A percentile compares a stretch with the other conserved stretches of the same genome.
These are phyloP conservation scores for Hypoxylon perforatum DNA, from an alignment of 495 filamentous ascomycete genomes.

Conservation along the genomic window DNA sequence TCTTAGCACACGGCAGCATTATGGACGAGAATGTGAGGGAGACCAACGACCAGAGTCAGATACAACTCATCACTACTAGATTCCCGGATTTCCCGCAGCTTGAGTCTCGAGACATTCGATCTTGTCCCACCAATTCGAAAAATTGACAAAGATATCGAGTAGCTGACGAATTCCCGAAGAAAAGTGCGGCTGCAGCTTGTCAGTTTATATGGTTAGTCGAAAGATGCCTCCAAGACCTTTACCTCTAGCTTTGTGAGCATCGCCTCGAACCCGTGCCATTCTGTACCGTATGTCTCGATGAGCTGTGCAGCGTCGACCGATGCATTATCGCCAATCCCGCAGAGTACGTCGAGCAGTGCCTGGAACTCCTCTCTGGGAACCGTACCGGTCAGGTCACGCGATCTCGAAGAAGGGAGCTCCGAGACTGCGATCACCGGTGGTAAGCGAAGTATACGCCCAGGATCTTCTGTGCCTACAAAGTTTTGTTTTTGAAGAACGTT, in stretches of 20 bases:
- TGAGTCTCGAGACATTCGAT: background rate
- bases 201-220: background rate
- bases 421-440: slow-evolving; percentile 1
- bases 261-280: slow-evolving; percentile 3
- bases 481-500: background rate
- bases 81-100: background rate
- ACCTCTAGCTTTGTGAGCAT: background rate
- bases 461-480: background rate
- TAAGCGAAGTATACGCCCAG: background rate
- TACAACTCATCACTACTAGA: too few species aligned
- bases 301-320: background rate
- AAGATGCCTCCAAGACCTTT: background rate
- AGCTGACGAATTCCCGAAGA: background rate
- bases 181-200: background rate
- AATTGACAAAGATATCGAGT: background rate
- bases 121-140: background rate
- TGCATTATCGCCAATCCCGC: background rate
- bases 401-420: slow-evolving; percentile 10
- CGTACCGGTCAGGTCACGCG: background rate
- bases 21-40: too few species aligned
- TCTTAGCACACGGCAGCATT: too few species aligned
- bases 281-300: background rate
- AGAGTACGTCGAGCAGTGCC: slow-evolving; percentile 1
- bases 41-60: too few species aligned
- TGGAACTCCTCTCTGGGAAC: slow-evolving; percentile 7